A percentile compares a stretch with the other conserved stretches of the same genome.
Conservation (phyloP, 352 stramenopile genomes). For the Pythium rishiriense region DNA sequence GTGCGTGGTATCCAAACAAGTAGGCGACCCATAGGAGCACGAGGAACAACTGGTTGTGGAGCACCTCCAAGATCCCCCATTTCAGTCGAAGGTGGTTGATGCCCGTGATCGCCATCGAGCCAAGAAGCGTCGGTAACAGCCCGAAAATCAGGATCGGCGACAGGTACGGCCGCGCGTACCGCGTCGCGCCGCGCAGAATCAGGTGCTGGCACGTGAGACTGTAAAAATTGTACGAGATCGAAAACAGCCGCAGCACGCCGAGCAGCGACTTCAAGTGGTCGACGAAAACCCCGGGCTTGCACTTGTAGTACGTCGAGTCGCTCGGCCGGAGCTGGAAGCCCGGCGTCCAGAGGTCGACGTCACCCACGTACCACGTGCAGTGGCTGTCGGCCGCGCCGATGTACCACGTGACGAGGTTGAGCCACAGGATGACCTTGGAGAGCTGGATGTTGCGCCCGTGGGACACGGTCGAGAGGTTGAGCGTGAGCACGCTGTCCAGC, state of each 20-base stretch:
- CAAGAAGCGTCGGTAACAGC: conserved; percentile 20
- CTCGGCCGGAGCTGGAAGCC: conserved; percentile 8
- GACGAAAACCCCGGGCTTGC: conserved; percentile 12
- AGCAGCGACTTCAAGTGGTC: conserved; percentile 10
- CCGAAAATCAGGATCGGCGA: conserved; percentile 20
- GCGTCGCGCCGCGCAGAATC: conserved; percentile 18
- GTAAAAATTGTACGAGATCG: conserved; percentile 29
- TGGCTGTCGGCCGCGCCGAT: conserved; percentile 25
- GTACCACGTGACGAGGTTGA: conserved; percentile 27
- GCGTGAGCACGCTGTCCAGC: conserved; percentile 13
- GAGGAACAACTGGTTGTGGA: conserved; percentile 28
- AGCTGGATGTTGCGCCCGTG: conserved; percentile 28
- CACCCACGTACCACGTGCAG: conserved; percentile 26
- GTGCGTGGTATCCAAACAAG: conserved; percentile 18
- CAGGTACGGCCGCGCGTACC: conserved; percentile 6
- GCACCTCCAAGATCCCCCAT: neutral
- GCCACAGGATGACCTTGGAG: conserved; percentile 22
- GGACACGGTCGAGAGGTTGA: conserved; percentile 20
- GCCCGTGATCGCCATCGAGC: conserved; percentile 19
- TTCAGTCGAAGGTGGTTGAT: conserved; percentile 19
- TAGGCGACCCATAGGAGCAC: conserved; percentile 20
- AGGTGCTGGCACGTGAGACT: conserved; percentile 24
- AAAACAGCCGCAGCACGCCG: conserved; percentile 16
- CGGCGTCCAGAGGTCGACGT: conserved; percentile 22
- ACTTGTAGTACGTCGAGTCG: conserved; percentile 29